Evolutionary conservation across 2,329 filamentous ascomycete genomes (phyloP), one percentile per base, ranked within the genome.

Genomic region (Fusarium ramigenum): DNA sequence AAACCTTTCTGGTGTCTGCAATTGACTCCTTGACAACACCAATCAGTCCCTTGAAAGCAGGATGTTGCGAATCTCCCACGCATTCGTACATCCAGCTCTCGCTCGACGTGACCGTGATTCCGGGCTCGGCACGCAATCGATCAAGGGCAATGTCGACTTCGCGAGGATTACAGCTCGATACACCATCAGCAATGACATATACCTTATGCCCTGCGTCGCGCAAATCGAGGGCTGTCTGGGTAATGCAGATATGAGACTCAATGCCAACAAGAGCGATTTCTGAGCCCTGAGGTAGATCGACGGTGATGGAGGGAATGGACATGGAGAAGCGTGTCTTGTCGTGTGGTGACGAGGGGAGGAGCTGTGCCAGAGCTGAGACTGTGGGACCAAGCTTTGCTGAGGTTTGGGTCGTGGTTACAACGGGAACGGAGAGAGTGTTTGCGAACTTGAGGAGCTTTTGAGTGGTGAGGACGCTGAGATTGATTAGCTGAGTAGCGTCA

Each of bases 241-340:
- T 95, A 36, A 98, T 91, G 85, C 96, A 98, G 80, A 98, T 96
- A 83, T 98, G 96, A 44, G 90, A 90, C 84, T 98, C 96, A 80
- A 98, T 97, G 42, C 96, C 96, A 21, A 97, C 92, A 71, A 98
- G 90, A 62, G 93, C 92, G 60, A 94, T 88, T 77, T 92, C 88
- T 28, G 89, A 84, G 2, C 79, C 79, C 2, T 82, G 77, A 2
- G 78, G 70, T 25, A 83, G 76, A 50, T 77, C 39, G 70, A 76
- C 72, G 32, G 86, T 84, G 47, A 97, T 85, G 43, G 91, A 86
- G 0, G 94, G 92, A 4, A 93, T 90, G 80, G 90, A 88, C 95
- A 98, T 98, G 79, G 91, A 94, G 86, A 98, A 98, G 57, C 89
- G 87, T 9, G 94, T 96, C 85, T 98, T 98, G 87, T 98, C 96